These are phyloP conservation scores for Silene coronaria DNA, from an alignment of 179 eudicot genomes.

Conservation along the genomic window DNA sequence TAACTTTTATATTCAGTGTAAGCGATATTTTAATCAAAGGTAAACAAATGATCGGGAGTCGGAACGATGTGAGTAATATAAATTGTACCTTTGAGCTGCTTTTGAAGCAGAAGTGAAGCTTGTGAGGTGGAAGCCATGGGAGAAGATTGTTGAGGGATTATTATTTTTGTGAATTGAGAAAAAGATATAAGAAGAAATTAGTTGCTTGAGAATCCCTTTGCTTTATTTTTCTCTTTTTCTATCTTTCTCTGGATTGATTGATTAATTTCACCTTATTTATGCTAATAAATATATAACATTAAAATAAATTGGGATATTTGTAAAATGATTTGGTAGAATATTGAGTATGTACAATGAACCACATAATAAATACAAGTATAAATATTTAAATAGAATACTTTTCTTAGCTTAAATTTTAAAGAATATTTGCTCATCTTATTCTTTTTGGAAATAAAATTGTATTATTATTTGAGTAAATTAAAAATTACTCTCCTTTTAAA, in stretches of 20 bases:
- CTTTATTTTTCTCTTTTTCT: background rate
- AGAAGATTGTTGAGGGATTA: constrained; percentile 14
- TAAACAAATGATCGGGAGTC: background rate
- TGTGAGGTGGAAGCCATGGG: constrained; percentile 38
- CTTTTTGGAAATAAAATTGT: no score
- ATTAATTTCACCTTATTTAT: background rate
- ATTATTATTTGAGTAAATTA: no score
- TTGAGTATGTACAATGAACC: background rate
- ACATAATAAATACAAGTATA: background rate
- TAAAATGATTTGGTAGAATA: background rate
- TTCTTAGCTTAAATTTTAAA: no score
- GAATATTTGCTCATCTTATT: no score
- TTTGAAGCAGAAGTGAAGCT: constrained; percentile 45
- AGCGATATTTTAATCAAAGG: background rate
- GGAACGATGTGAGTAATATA: background rate
- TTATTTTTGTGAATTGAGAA: background rate
- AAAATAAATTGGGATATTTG: background rate
- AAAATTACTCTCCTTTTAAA: no score
- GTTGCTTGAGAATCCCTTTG: background rate
- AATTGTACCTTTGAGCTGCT: constrained; percentile 38
- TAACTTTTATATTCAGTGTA: background rate
- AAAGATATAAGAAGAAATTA: background rate
- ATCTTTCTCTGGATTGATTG: background rate
- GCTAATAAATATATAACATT: no score
- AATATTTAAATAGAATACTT: no score